Evolutionary conservation across 148 eudicot genomes (phyloP).

Genomic region (Heliosperma pusillum): DNA sequence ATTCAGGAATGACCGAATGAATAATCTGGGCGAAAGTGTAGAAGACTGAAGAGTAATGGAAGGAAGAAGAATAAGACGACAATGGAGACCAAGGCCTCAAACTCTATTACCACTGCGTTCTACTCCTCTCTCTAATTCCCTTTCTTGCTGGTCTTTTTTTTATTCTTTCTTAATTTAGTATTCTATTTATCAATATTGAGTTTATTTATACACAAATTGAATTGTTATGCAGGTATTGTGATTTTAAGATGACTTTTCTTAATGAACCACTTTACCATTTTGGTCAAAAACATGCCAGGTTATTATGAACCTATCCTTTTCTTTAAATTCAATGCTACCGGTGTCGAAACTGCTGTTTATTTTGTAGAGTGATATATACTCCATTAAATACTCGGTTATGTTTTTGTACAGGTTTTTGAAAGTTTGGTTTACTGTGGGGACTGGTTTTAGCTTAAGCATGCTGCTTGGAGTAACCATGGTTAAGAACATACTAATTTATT

Average conservation of each 20-base stretch:
- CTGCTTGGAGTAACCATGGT: slow-evolving; percentile 71
- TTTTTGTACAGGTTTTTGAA: slow-evolving; percentile 49
- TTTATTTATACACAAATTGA: not conserved
- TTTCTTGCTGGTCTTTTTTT: slow-evolving; percentile 58
- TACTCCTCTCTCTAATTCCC: slow-evolving; percentile 38
- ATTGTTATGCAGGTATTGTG: slow-evolving; percentile 58
- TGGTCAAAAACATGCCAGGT: slow-evolving; percentile 71
- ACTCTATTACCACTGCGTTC: slow-evolving; percentile 52
- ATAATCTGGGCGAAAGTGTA: too few relatives aligned
- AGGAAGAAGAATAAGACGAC: slow-evolving; percentile 40
- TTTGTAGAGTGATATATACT: not conserved
- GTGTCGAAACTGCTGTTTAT: too few relatives aligned
- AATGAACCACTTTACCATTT: slow-evolving; percentile 54
- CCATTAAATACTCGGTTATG: not conserved
- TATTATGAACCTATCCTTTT: not conserved
- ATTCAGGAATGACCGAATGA: too few relatives aligned
- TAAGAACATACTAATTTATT: slow-evolving; percentile 13
- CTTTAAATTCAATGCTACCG: too few relatives aligned
- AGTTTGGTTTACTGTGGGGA: slow-evolving; percentile 73
- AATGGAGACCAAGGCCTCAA: slow-evolving; percentile 26
- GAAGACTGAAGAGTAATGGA: slow-evolving; percentile 10
- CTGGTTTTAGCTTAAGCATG: slow-evolving; percentile 65
- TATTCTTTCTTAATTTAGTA: not conserved
- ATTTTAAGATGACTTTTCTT: slow-evolving; percentile 50
- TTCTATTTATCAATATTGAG: not conserved